Base-by-base conservation (phyloP, 78 protist genomes). In the Dictyostelium citrinum region DNA sequence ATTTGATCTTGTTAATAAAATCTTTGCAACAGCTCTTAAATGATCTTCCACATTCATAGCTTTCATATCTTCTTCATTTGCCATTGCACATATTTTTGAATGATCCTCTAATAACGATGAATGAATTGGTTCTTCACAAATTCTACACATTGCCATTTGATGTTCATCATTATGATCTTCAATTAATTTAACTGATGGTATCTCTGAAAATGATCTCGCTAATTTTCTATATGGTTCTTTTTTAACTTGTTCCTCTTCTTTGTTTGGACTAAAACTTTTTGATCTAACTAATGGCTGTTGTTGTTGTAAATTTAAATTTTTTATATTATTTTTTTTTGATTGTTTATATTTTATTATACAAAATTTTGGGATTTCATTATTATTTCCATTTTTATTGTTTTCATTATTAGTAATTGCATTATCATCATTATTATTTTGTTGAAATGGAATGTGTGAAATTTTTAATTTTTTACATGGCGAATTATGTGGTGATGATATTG, bases 31-130 rank as follows among this genome's bases (percentile, higher is more conserved):
- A 27, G 90, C 91, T 68, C 90, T 91, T 70, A 91, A 41, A 70
- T 91, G 90, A 49, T 91, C 95, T 43, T 91, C 95, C 27, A 84
- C 88, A 68, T 83, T 84, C 85, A 84, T 84, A 5, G 95, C 95
- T 9, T 80, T 83, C 95, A 91, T 91, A 80, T 91, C 95, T 55
- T 84, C 90, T 58, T 78, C 79, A 55, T 91, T 91, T 0, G 95
- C 83, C 90, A 83, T 58, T 46, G 91, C 95, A 81, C 95, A 91
- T 27, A 91, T 70, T 71, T 91, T 91, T 17, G 95, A 91, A 41
- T 91, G 95, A 24, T 83, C 90, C 33, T 83, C 91, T 4, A 91
- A 60, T 37, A 91, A n/a, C 24, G 90, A 72, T 9, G 85, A 71
- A 24, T 83, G 58, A 24, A 91, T 81, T 31, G 64, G 77, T 45